Base-by-base conservation (phyloP, 2,329 filamentous ascomycete genomes). In the Beauveria pseudobassiana region DNA sequence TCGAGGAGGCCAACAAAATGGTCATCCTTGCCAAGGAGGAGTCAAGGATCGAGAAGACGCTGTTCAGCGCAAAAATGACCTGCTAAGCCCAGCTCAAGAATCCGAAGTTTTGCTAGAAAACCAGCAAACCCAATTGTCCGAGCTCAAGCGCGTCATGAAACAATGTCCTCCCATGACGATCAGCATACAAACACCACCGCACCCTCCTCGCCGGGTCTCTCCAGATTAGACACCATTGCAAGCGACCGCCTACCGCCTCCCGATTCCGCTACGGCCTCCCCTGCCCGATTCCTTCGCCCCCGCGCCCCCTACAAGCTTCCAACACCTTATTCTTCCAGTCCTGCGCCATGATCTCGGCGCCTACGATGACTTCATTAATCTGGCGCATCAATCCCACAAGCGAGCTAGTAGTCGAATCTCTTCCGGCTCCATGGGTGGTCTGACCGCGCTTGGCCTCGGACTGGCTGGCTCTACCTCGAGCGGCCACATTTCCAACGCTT, bases 1-100 rank as follows among this genome's bases (percentile, higher is more conserved):
- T 99, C 65, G 92, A 98, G 72, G 93, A 99, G 78, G 95, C 95
- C 55, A 98, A 99, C 77, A 93, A 89, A 81, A 98, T 99, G 93
- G 95, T 99, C 58, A 90, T 93, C 46, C 72, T 69, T 18, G 93
- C 93, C 43, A 91, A 96, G 70, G 91, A 93, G 72, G 91, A 96
- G 64, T 92, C 9, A 87, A 92, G 64, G 87, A 85, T 65, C 91
- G 97, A 68, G 88, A 91, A 43, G 92, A 97, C 66, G 82, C 83
- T 5, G 79, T 93, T 48, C 87, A 92, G 62, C 89, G 89, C 70
- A 91, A 91, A 71, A 96, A 95, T 69, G 91, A 96, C 62, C 91
- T 96, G 74, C 82, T 98, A 57, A 69, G 82, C 88, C 28, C 93
- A 98, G 73, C 80, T 99, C 86, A 86, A 62, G 93, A 99, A 72